These are phyloP conservation scores for Metroxylon sagu DNA, from an alignment of 176 grass and related monocot genomes.

Conservation along the genomic window DNA sequence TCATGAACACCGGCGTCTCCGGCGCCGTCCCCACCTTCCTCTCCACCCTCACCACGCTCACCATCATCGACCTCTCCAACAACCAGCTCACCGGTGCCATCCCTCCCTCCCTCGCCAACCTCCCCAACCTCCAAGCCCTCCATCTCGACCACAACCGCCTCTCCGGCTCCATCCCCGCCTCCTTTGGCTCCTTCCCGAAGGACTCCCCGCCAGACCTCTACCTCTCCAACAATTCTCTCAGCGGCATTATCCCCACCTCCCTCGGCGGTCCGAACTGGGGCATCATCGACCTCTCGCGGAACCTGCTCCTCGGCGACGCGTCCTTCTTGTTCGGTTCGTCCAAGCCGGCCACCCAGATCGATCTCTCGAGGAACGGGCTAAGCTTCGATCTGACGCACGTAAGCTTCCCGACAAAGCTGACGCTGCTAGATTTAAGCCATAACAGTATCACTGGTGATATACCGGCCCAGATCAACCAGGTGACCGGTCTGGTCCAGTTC, in stretches of 20 bases:
- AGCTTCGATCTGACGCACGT: constrained; percentile 53
- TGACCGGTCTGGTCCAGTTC: no score
- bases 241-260: constrained; percentile 44
- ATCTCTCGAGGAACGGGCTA: constrained; percentile 73
- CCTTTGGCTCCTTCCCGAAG: constrained; percentile 22
- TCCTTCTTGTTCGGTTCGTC: constrained; percentile 42
- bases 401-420: constrained; percentile 44
- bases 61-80: constrained; percentile 40
- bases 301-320: constrained; percentile 47
- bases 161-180: constrained; percentile 38
- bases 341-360: constrained; percentile 40
- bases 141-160: constrained; percentile 45
- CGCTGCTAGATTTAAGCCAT: constrained; percentile 67
- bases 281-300: constrained; percentile 58
- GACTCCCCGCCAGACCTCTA: constrained; percentile 24
- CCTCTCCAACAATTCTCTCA: constrained; percentile 54
- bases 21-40: constrained; percentile 50
- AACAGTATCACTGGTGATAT: constrained; percentile 54
- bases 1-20: constrained; percentile 51
- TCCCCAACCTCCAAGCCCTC: constrained; percentile 36
- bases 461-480: no score
- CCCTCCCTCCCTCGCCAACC: constrained; percentile 32
- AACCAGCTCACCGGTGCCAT: constrained; percentile 45
- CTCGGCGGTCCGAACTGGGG: constrained; percentile 46
- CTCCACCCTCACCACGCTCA: constrained; percentile 26